Evolutionary conservation across 2,329 filamentous ascomycete species (phyloP).

Genomic region (Pyricularia sp.): DNA sequence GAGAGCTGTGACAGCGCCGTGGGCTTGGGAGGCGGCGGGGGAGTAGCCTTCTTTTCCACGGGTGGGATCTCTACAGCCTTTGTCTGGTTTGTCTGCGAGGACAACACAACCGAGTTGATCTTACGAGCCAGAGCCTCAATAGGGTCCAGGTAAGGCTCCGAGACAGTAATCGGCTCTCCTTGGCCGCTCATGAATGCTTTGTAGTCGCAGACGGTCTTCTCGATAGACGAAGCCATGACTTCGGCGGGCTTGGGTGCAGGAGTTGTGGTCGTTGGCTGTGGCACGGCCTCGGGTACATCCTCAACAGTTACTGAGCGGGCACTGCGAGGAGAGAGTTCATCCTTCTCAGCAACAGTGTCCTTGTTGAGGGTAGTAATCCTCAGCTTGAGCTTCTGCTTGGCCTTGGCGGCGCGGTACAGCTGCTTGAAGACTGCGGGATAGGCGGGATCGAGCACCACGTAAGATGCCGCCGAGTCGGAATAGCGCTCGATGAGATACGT

Average conservation of each 20-base stretch:
- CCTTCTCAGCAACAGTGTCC: not conserved
- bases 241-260: not conserved
- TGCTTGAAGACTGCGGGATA: constrained; percentile 90
- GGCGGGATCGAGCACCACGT: constrained; percentile 66
- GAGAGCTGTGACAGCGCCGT: not conserved
- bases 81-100: not conserved
- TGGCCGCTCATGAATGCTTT: not conserved
- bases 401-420: constrained; percentile 91
- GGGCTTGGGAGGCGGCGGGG: not conserved
- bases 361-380: constrained; percentile 45
- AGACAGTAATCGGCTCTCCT: not conserved
- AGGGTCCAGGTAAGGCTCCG: not conserved
- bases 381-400: constrained; percentile 93
- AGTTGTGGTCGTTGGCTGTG: not conserved
- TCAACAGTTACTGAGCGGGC: constrained; percentile 33
- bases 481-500: constrained; percentile 76
- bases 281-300: constrained; percentile 31
- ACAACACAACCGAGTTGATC: not conserved
- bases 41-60: not conserved
- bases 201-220: not conserved
- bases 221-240: not conserved
- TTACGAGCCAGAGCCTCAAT: not conserved
- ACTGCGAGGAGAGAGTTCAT: not conserved
- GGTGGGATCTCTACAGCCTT: not conserved
- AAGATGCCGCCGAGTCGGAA: constrained; percentile 82